These are phyloP conservation scores for Aspergillus amoenus DNA, from an alignment of 2,329 filamentous ascomycete species.

Conservation along the genomic window DNA sequence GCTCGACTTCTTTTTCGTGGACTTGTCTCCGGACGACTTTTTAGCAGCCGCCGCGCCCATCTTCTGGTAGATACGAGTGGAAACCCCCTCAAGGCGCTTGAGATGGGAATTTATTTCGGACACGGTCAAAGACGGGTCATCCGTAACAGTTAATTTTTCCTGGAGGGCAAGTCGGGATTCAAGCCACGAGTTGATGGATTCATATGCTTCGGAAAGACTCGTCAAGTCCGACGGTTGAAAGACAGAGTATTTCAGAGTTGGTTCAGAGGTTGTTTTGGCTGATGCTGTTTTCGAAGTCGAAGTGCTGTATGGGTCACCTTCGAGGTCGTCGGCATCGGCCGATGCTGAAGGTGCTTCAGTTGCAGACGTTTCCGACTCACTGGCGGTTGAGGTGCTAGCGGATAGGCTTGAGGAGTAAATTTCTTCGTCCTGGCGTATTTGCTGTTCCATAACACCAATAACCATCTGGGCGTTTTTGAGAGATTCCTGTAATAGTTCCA, in stretches of 20 bases:
- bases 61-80: conserved; percentile 38
- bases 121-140: conserved; percentile 71
- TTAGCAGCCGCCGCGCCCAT: conserved; percentile 46
- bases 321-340: conserved; percentile 65
- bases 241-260: conserved; percentile 59
- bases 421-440: conserved; percentile 70
- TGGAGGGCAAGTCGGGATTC: conserved; percentile 69
- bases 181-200: conserved; percentile 70
- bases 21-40: conserved; percentile 19
- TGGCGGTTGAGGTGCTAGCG: conserved; percentile 40
- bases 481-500: conserved; percentile 67
- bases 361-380: conserved; percentile 33
- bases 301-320: conserved; percentile 61
- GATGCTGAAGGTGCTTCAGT: conserved; percentile 42
- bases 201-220: conserved; percentile 61
- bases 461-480: conserved; percentile 71
- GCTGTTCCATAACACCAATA: conserved; percentile 65
- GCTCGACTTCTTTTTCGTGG: conserved; percentile 23
- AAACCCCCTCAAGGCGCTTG: conserved; percentile 63
- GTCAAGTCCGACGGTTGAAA: conserved; percentile 74
- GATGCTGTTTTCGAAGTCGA: conserved; percentile 37
- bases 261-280: conserved; percentile 34
- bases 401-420: conserved; percentile 57
- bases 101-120: conserved; percentile 70
- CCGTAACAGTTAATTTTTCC: conserved; percentile 65